These are phyloP conservation scores for Nicotiana paniculata DNA, from an alignment of 257 asterid genomes.

Conservation along the genomic window DNA sequence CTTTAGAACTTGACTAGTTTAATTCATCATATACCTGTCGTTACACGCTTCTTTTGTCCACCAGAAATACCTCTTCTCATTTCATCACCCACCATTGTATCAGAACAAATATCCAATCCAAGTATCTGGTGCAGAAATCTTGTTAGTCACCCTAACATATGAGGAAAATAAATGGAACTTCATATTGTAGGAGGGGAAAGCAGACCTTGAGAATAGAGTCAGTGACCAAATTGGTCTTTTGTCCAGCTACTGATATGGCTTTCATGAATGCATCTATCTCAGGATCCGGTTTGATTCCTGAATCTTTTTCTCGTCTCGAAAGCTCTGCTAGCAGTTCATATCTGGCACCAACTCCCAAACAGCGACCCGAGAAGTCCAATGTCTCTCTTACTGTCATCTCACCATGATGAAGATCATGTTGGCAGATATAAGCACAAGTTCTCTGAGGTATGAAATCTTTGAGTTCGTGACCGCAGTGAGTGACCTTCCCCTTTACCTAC, in stretches of 20 bases:
- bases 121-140: slow-evolving; percentile 28
- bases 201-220: slow-evolving; percentile 57
- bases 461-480: slow-evolving; percentile 85
- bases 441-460: slow-evolving; percentile 80
- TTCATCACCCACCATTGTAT: slow-evolving; percentile 65
- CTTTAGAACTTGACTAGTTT: background rate
- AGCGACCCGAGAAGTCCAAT: slow-evolving; percentile 75
- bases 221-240: slow-evolving; percentile 49
- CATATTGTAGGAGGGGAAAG: background rate
- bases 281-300: slow-evolving; percentile 86
- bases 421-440: slow-evolving; percentile 86
- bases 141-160: background rate
- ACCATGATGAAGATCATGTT: slow-evolving; percentile 88
- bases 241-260: slow-evolving; percentile 63
- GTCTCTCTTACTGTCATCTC: slow-evolving; percentile 96
- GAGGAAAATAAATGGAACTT: background rate
- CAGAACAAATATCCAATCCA: slow-evolving; percentile 64
- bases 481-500: slow-evolving; percentile 63
- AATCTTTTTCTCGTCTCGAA: slow-evolving; percentile 71
- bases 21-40: slow-evolving; percentile 36
- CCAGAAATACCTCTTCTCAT: slow-evolving; percentile 74
- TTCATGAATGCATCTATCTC: slow-evolving; percentile 95
- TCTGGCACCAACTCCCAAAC: slow-evolving; percentile 90
- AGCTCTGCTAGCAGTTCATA: slow-evolving; percentile 80
- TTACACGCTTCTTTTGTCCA: slow-evolving; percentile 66